Evolutionary conservation across 129 eudicot species (phyloP).

Genomic region (Lactuca saligna): DNA sequence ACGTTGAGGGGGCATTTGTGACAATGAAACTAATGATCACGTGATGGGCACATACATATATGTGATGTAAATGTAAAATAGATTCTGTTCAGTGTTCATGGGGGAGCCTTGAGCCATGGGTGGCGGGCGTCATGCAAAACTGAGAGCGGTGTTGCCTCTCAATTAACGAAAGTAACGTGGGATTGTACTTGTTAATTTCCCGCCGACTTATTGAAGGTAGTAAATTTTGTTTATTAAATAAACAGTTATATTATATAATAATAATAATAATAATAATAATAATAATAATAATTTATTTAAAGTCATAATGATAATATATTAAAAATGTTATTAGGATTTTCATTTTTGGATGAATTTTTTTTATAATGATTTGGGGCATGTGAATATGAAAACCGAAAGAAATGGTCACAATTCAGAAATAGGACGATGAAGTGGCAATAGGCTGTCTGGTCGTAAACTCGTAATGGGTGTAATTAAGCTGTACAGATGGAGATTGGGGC

Average conservation of each 20-base stretch:
- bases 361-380: neutral
- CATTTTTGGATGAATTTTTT: too few relatives aligned
- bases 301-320: too few relatives aligned
- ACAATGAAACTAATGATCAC: constrained; percentile 19
- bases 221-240: too few relatives aligned
- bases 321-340: too few relatives aligned
- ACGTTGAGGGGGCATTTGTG: neutral
- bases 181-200: neutral
- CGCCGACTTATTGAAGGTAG: too few relatives aligned
- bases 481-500: constrained; percentile 7
- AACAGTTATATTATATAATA: too few relatives aligned
- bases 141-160: neutral
- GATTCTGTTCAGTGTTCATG: neutral
- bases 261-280: too few relatives aligned
- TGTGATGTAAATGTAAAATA: neutral
- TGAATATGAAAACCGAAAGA: constrained; percentile 8
- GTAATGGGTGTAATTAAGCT: constrained; percentile 14
- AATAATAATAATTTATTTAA: too few relatives aligned
- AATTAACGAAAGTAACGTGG: constrained; percentile 16
- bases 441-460: neutral
- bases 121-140: constrained; percentile 23
- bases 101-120: constrained; percentile 6
- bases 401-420: neutral
- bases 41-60: constrained; percentile 25
- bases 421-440: too few relatives aligned